Evolutionary conservation across 2,329 filamentous ascomycete species (phyloP).

Genomic region (Venturia aucupariae): DNA sequence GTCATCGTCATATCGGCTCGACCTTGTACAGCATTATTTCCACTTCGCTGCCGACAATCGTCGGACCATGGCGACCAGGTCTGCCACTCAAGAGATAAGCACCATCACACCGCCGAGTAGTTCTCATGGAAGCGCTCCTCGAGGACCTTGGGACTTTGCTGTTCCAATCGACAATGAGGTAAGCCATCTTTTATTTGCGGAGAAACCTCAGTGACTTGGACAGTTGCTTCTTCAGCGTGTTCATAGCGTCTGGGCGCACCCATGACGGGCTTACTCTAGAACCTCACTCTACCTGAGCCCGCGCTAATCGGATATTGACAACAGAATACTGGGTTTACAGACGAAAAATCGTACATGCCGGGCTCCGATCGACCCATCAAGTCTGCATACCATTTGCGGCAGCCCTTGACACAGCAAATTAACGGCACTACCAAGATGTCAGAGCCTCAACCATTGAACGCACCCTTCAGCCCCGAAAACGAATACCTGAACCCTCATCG

Average conservation of each 20-base stretch:
- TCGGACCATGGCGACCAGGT: slow-evolving; percentile 14
- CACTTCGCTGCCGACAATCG: neutral
- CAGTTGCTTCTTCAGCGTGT: neutral
- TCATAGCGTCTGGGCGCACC: neutral
- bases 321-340: neutral
- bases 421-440: slow-evolving; percentile 26
- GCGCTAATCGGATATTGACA: neutral
- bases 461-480: slow-evolving; percentile 25
- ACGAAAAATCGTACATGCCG: neutral
- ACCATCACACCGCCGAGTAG: slow-evolving; percentile 32
- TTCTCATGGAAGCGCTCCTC: slow-evolving; percentile 30
- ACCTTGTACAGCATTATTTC: neutral
- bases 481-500: slow-evolving; percentile 7
- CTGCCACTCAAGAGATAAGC: slow-evolving; percentile 18
- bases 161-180: slow-evolving; percentile 30
- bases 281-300: neutral
- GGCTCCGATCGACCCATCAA: slow-evolving; percentile 1
- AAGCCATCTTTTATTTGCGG: slow-evolving; percentile 19
- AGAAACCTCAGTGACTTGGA: neutral
- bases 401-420: slow-evolving; percentile 26
- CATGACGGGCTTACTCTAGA: neutral
- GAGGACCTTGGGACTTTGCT: slow-evolving; percentile 23
- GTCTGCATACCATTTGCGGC: slow-evolving; percentile 12
- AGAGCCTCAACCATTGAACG: slow-evolving; percentile 20
- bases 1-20: neutral